Evolutionary conservation across 306 rosid genomes (phyloP), one percentile per base, ranked within the genome.

Genomic region (Vigna reflexopilosa): DNA sequence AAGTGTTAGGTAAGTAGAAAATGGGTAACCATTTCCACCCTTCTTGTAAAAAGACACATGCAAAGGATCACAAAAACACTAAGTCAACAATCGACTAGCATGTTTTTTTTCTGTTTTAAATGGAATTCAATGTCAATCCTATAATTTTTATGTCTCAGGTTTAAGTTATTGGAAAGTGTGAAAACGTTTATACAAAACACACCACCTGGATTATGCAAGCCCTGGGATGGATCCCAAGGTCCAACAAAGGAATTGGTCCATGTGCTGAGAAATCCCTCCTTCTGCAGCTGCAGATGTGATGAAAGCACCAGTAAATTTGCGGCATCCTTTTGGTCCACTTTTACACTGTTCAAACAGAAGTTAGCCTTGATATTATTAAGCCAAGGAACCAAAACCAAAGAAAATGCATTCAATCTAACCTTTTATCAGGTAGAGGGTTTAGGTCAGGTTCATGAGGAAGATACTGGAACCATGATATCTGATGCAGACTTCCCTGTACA

Each of bases 151-250:
- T 45, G 5, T 12, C 3, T 45, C 50, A 3, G 14, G 50, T 45
- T 12, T 10, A 45, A 11, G 50, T 45, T 45, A 14, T 12, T 12
- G 3, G 12, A 42, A 42, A 42, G 47, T 9, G 4, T 9, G 13
- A 42, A 42, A 42, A 9, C 2, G 45, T 42, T 20, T 42, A 44
- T 45, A 11, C 0, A 45, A 26, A 12, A 45, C 50, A 45, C 50
- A 45, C 16, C 12, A 95, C 98, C 98, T 38, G 98, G 98, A 88
- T 95, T 95, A 75, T 95, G 97, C 85, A 95, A 76, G 77, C 98
- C 98, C 92, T 95, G 98, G 62, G 98, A 95, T 77, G 98, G 98
- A 86, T 95, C 98, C 98, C 98, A 95, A 49, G 98, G 98, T 65
- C 98, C 98, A 56, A 95, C 96, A 86, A 95, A 95, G 44, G 98